Evolutionary conservation across 1,139 yeast genomes (phyloP).

Genomic region (Diutina neorugosa): DNA sequence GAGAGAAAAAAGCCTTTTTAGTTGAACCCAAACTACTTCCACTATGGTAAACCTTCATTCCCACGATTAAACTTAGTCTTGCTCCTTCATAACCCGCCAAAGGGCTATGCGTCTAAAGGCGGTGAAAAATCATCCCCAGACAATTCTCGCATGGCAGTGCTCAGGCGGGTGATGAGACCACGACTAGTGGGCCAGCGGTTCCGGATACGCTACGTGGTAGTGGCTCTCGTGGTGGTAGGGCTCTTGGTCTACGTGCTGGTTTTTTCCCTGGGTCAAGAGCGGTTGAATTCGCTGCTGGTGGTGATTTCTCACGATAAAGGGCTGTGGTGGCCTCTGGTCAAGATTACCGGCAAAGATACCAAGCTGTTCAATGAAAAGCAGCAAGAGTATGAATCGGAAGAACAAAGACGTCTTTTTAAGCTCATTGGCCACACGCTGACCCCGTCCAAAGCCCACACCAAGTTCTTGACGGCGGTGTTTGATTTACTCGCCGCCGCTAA

Average conservation of each 20-base stretch:
- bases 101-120: background rate
- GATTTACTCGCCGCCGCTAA: conserved; percentile 23
- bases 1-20: background rate
- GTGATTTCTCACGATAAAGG: background rate
- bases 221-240: background rate
- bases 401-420: background rate
- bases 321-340: background rate
- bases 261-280: background rate
- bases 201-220: background rate
- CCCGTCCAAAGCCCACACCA: background rate
- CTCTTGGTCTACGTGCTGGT: background rate
- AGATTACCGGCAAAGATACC: background rate
- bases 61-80: background rate
- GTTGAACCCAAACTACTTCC: background rate
- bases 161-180: background rate
- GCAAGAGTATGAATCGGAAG: background rate
- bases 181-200: background rate
- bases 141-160: background rate
- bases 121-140: background rate
- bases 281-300: background rate
- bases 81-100: background rate
- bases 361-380: background rate
- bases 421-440: background rate
- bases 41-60: background rate
- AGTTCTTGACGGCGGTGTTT: conserved; percentile 24